Base-by-base conservation (phyloP, 495 filamentous ascomycete species). In the Penicillium waksmanii region DNA sequence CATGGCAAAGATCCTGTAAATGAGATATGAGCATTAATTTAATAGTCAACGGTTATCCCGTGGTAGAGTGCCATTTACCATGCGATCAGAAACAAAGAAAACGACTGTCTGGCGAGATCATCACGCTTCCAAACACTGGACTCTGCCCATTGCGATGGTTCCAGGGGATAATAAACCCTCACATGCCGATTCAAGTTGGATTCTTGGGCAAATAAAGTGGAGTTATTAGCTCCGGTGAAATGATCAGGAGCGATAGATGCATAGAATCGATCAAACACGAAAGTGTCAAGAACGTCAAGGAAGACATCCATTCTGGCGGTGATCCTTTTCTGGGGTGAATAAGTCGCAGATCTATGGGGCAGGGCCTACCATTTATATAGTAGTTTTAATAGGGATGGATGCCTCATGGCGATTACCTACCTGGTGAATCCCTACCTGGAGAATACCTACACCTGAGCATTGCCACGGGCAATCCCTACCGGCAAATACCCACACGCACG, bases 201-300 rank as follows among this genome's bases (percentile, higher is more conserved):
- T 42, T 43, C 43, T 18, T 47, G 34, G 13, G 50, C 25, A 38
- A 46, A 51, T 15, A 43, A 19, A 18, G 58, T 42, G 10, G 57
- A 65, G 67, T 55, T 34, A 15, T 42, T 56, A 53, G 70, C 71
- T 5, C 72, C 68, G 10, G 67, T 55, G 1, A 77, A 70, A 23
- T 65, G 52, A 49, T 78, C 77, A 9, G 90, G 90, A 23, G 87
- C 73, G 12, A 85, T 33, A 5, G 67, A 73, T 51, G 90, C 86
- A 70, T 93, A 95, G 54, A 86, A 54, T 66, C 82, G 78, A 71
- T 95, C 91, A 67, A 86, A 85, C 44, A 89, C 56, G 69, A 84
- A 87, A 63, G 83, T 89, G 72, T 95, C 91, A 58, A 80, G 77
- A 66, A 89, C 62, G 68, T 92, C 89, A 59, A 95, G 83, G 19